Percentiles rank a stretch among this genome's conserved stretches.
Conservation (phyloP, 345 rosid species). For the Triadica sebifera region DNA sequence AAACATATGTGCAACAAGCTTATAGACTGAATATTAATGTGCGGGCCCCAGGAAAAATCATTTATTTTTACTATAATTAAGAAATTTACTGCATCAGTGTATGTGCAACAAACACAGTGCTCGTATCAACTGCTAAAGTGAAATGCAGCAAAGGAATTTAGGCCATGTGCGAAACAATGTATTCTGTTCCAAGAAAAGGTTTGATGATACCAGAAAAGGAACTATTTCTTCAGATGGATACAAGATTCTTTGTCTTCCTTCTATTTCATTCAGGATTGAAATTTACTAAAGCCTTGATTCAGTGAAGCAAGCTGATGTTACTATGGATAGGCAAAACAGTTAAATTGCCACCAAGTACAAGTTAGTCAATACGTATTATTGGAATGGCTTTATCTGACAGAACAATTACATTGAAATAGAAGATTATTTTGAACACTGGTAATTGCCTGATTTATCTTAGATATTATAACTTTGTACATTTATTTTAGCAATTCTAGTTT, state of each 20-base stretch:
- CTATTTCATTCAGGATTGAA: neutral
- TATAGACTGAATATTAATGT: neutral
- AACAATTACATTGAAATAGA: slow-evolving; percentile 1
- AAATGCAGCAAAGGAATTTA: slow-evolving; percentile 2
- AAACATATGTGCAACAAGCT: neutral
- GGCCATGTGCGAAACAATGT: neutral
- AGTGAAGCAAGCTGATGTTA: neutral
- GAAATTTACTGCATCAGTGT: neutral
- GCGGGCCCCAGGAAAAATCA: neutral
- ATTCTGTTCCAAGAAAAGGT: neutral
- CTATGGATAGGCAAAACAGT: neutral
- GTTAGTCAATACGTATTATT: neutral
- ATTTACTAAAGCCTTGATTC: neutral
- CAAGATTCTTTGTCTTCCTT: neutral
- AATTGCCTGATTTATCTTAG: neutral
- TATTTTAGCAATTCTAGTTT: neutral
- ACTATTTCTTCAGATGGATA: too few species aligned
- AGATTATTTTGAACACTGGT: neutral
- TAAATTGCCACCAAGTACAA: neutral
- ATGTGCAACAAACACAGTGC: neutral
- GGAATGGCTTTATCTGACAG: neutral
- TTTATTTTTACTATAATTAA: neutral
- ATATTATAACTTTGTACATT: neutral
- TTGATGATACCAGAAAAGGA: neutral
- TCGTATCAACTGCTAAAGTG: neutral